Conservation (phyloP, 345 rosid genomes). For the Rhizophora apiculata region DNA sequence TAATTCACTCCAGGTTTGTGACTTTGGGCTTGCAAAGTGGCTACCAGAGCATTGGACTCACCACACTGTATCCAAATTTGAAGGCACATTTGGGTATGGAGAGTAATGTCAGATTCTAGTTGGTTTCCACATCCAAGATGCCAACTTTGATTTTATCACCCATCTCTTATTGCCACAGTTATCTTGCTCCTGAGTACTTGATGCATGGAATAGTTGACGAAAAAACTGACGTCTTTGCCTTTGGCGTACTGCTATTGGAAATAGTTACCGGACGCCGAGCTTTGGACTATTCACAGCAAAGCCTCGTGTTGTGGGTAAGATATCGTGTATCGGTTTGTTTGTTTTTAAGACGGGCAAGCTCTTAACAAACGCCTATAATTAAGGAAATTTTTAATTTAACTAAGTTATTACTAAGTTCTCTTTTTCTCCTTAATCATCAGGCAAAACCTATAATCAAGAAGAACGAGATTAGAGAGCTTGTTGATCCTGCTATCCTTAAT, state of each 20-base stretch:
- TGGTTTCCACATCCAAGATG: no score
- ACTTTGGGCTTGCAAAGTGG: conserved; percentile 97
- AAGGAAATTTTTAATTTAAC: no score
- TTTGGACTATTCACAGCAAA: conserved; percentile 77
- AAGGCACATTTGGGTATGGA: conserved; percentile 94
- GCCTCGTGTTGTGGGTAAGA: conserved; percentile 91
- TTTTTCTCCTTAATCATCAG: conserved; percentile 21
- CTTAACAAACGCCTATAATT: not conserved
- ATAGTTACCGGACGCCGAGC: conserved; percentile 87
- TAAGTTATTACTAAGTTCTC: not conserved
- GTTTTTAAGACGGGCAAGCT: not conserved
- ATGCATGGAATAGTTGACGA: conserved; percentile 96
- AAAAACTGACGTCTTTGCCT: conserved; percentile 87
- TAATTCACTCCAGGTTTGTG: conserved; percentile 61
- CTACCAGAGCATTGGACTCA: conserved; percentile 94
- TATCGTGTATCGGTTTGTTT: not conserved
- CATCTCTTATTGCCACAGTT: conserved; percentile 39
- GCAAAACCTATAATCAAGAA: conserved; percentile 78
- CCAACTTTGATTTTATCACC: not conserved
- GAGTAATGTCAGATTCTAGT: not conserved
- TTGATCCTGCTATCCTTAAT: conserved; percentile 58
- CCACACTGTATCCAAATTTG: conserved; percentile 75
- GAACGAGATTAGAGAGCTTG: conserved; percentile 61
- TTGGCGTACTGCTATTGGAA: conserved; percentile 82
- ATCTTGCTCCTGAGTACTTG: conserved; percentile 88